A percentile compares a stretch with the other conserved stretches of the same genome.
These are phyloP conservation scores for Lotus japonicus DNA, from an alignment of 306 rosid species.

Conservation along the genomic window DNA sequence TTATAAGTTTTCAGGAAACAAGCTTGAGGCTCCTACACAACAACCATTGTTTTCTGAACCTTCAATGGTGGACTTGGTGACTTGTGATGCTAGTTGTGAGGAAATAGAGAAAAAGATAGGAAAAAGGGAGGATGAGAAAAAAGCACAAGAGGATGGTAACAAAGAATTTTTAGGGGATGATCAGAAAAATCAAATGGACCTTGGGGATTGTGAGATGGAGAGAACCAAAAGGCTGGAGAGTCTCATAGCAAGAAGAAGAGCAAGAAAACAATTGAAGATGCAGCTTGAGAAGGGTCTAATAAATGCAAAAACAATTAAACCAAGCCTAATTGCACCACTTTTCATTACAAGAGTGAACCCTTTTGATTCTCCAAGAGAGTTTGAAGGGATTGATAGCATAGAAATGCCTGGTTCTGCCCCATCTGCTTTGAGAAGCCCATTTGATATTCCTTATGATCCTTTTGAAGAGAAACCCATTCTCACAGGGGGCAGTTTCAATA, in stretches of 20 bases:
- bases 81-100: background rate
- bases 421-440: conserved; percentile 61
- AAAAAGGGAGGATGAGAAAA: conserved; percentile 21
- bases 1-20: background rate
- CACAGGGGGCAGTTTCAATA: conserved; percentile 50
- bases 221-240: conserved; percentile 72
- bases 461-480: conserved; percentile 70
- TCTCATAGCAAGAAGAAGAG: conserved; percentile 76
- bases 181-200: conserved; percentile 52
- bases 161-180: conserved; percentile 60
- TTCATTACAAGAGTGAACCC: conserved; percentile 30
- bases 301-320: conserved; percentile 17
- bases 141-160: conserved; percentile 26
- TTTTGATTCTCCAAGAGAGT: conserved; percentile 11
- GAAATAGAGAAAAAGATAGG: conserved; percentile 7
- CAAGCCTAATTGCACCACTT: conserved; percentile 47
- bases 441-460: conserved; percentile 77
- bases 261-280: conserved; percentile 42
- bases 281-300: conserved; percentile 39
- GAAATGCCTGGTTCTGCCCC: conserved; percentile 88
- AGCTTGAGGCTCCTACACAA: conserved; percentile 10
- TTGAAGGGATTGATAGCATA: conserved; percentile 28
- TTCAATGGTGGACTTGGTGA: conserved; percentile 3
- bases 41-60: conserved; percentile 23
- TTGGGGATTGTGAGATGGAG: conserved; percentile 63